Evolutionary conservation across 2,329 filamentous ascomycete species (phyloP), one percentile per base, ranked within the genome.

Genomic region (Talaromyces verruculosus): DNA sequence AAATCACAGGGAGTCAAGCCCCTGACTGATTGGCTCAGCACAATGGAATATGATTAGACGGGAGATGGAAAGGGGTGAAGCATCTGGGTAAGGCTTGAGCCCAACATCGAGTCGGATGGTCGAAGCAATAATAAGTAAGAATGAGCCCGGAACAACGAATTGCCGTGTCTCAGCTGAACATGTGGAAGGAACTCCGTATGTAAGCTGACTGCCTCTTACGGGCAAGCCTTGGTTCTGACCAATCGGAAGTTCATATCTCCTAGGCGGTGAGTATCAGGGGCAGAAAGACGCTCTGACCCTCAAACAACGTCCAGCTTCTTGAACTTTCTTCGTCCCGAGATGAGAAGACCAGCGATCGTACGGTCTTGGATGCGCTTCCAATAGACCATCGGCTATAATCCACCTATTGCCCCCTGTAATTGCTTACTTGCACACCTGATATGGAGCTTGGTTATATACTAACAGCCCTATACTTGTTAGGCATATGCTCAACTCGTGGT

Each of bases 271-370:
- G n/a, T 13, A 37, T 37, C 33, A 57, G 53, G 53, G 53, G 51
- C 51, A 55, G 51, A 55, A 55, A 35, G n/a, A 35, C 51, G 51
- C 28, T 55, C 51, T 35, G 51, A n/a, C 49, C 49, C 33, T 53
- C 25, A n/a, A 33, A 53, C 28, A 33, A 35, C 33, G n/a, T 15
- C 37, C 30, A 17, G 37, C 30, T 22, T 13, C 10, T 47, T 22
- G 19, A 8, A 28, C 33, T 22, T 35, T 37, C 53, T 55, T 55
- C 28, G 15, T 47, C 22, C 45, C 13, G 45, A 49, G 45, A 55
- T 53, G 13, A 53, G 28, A 19, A 33, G 25, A 35, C 6, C 17
- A 53, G 5, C 25, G 28, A 53, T 33, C 30, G 19, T 28, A 53
- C 49, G 17, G 33, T 35, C 33, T 35, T 35, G 33, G 33, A 25